A percentile compares a stretch with the other conserved stretches of the same genome.
phyloP scores from a whole-genome alignment of 225 moss, liverwort and hornwort species.

The Lunularia cruciata region DNA sequence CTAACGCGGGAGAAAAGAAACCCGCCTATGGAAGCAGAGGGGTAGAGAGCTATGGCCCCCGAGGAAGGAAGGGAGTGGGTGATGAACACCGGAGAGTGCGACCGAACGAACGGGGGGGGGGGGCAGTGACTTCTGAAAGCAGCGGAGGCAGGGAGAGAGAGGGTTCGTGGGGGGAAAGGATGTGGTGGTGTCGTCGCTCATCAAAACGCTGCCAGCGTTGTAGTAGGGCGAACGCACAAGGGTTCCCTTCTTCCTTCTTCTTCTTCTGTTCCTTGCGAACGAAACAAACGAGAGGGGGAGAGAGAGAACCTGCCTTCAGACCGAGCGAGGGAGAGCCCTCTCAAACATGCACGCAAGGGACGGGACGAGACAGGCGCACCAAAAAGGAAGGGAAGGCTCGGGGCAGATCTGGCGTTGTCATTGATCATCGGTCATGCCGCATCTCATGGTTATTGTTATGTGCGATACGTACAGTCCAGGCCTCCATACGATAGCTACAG shows the following conservation, averaged over 20 bases:
- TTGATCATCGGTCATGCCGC: neutral
- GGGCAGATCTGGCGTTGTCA: neutral
- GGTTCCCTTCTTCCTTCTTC: neutral
- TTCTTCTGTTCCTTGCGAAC: neutral
- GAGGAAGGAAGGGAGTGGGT: conserved; percentile 4
- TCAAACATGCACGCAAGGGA: neutral
- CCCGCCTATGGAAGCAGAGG: neutral
- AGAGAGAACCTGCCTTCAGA: too few species aligned
- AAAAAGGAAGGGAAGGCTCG: neutral
- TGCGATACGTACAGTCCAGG: neutral
- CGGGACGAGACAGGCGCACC: neutral
- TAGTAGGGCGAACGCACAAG: too few species aligned
- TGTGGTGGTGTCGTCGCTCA: neutral
- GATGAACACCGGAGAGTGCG: neutral
- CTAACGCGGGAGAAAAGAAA: conserved; percentile 21
- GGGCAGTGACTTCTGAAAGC: neutral
- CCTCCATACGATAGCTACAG: neutral
- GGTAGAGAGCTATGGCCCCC: conserved; percentile 6
- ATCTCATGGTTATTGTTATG: conserved; percentile 1
- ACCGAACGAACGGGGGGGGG: conserved; percentile 1
- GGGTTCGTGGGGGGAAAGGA: neutral
- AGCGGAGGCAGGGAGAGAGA: neutral
- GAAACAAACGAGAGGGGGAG: too few species aligned
- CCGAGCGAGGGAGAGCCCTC: neutral
- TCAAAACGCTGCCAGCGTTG: neutral